phyloP scores from a whole-genome alignment of 805 yeast genomes.

The Candida stauntonica region DNA sequence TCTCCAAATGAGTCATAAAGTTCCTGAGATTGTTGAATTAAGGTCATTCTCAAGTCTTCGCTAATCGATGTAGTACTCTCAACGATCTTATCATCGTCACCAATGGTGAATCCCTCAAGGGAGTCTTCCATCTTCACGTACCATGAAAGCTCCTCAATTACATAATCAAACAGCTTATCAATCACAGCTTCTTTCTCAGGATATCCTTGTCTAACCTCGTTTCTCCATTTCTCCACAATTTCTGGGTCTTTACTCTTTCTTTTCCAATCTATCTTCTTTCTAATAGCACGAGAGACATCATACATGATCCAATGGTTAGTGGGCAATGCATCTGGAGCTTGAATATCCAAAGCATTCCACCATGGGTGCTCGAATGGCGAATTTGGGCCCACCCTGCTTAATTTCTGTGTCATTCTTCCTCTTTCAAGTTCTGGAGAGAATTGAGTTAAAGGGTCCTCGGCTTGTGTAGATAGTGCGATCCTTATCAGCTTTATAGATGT shows the following conservation, averaged over 20 bases:
- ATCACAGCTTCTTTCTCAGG: neutral
- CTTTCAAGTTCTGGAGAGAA: slow-evolving; percentile 29
- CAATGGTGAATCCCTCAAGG: slow-evolving; percentile 2
- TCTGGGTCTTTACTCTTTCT: slow-evolving; percentile 6
- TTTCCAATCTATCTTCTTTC: slow-evolving; percentile 8
- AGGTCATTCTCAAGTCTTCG: neutral
- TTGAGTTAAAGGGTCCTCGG: too few relatives aligned
- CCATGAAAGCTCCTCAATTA: slow-evolving; percentile 8
- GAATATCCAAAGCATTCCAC: neutral
- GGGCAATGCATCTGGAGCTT: slow-evolving; percentile 1
- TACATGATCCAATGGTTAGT: slow-evolving; percentile 8
- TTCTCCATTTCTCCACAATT: slow-evolving; percentile 4
- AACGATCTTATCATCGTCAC: slow-evolving; percentile 3
- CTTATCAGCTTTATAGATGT: too few relatives aligned
- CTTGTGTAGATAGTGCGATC: too few relatives aligned
- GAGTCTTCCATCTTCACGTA: slow-evolving; percentile 5
- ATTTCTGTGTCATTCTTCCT: neutral
- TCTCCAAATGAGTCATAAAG: slow-evolving; percentile 5
- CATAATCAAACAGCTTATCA: slow-evolving; percentile 8
- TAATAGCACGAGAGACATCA: slow-evolving; percentile 5
- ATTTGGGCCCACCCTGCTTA: neutral
- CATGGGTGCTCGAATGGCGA: slow-evolving; percentile 9
- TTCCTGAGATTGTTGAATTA: slow-evolving; percentile 1
- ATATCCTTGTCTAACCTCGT: slow-evolving; percentile 1
- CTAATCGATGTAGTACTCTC: slow-evolving; percentile 1